A percentile compares a stretch with the other conserved stretches of the same genome.
These are phyloP conservation scores for Samsoniella hepiali DNA, from an alignment of 2,329 filamentous ascomycete genomes.

Conservation along the genomic window DNA sequence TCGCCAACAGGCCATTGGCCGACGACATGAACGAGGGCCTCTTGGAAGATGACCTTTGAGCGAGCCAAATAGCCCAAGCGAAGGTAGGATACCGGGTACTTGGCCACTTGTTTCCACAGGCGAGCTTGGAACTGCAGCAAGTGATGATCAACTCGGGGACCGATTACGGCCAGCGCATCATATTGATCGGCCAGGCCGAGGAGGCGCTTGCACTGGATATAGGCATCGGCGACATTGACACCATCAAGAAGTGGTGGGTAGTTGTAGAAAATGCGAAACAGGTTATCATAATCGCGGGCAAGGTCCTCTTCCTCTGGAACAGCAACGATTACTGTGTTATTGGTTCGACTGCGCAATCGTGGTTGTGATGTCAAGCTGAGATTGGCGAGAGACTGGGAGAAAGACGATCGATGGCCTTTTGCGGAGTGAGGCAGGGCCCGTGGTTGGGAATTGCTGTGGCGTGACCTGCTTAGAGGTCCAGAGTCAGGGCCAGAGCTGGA, in stretches of 20 bases:
- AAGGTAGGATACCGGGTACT: constrained; percentile 89
- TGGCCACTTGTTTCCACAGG: constrained; percentile 94
- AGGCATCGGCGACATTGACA: constrained; percentile 87
- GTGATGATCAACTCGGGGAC: constrained; percentile 88
- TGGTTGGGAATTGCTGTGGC: constrained; percentile 51
- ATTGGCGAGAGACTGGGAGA: constrained; percentile 87
- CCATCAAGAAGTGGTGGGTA: constrained; percentile 77
- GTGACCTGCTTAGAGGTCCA: constrained; percentile 28
- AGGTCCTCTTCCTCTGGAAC: constrained; percentile 68
- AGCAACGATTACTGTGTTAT: constrained; percentile 36
- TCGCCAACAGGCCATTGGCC: constrained; percentile 87
- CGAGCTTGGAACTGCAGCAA: constrained; percentile 86
- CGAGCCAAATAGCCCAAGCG: constrained; percentile 84
- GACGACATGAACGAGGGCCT: constrained; percentile 89
- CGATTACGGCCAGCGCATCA: constrained; percentile 82
- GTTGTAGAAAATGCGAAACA: constrained; percentile 96
- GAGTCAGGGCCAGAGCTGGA: constrained; percentile 48
- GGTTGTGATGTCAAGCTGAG: constrained; percentile 49
- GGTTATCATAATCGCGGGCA: constrained; percentile 89
- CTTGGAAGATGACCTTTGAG: constrained; percentile 77
- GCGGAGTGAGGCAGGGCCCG: constrained; percentile 25
- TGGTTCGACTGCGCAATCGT: constrained; percentile 38
- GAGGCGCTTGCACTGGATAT: constrained; percentile 89
- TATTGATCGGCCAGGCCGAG: constrained; percentile 91
- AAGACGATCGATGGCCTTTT: constrained; percentile 37